A percentile compares a stretch with the other conserved stretches of the same genome.
Conservation (phyloP, 495 filamentous ascomycete species). For the Tricharina praecox region DNA sequence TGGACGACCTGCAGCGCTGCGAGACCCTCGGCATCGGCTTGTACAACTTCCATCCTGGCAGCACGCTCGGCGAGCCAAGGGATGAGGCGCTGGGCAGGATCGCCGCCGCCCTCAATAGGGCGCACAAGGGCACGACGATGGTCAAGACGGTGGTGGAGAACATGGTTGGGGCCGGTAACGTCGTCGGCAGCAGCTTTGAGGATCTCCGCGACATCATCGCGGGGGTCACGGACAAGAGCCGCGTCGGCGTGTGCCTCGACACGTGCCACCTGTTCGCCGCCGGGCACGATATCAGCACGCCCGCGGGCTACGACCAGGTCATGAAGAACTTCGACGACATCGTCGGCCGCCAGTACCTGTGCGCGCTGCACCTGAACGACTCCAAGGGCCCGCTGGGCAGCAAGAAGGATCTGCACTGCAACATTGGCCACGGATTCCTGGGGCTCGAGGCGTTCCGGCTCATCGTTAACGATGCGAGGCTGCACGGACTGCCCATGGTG, state of each 20-base stretch:
- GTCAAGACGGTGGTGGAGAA: conserved; percentile 81
- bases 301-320: conserved; percentile 52
- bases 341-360: conserved; percentile 63
- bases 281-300: conserved; percentile 73
- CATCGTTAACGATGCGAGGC: conserved; percentile 64
- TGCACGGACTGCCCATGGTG: conserved; percentile 73
- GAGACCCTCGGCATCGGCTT: conserved; percentile 73
- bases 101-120: conserved; percentile 59
- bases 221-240: conserved; percentile 57
- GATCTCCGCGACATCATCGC: conserved; percentile 73
- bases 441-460: conserved; percentile 81
- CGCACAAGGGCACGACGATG: conserved; percentile 52
- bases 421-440: conserved; percentile 84
- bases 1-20: conserved; percentile 78
- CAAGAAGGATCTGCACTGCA: conserved; percentile 73
- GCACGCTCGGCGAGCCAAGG: conserved; percentile 46
- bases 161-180: conserved; percentile 73
- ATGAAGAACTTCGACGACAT: conserved; percentile 60
- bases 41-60: conserved; percentile 97
- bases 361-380: conserved; percentile 83
- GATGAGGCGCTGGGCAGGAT: conserved; percentile 58
- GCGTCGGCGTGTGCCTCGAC: conserved; percentile 92
- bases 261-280: conserved; percentile 90
- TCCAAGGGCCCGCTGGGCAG: conserved; percentile 70
- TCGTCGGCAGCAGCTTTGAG: conserved; percentile 69